These are phyloP conservation scores for Mycena galericulata DNA, from an alignment of 768 basidiomycete genomes.

Conservation along the genomic window DNA sequence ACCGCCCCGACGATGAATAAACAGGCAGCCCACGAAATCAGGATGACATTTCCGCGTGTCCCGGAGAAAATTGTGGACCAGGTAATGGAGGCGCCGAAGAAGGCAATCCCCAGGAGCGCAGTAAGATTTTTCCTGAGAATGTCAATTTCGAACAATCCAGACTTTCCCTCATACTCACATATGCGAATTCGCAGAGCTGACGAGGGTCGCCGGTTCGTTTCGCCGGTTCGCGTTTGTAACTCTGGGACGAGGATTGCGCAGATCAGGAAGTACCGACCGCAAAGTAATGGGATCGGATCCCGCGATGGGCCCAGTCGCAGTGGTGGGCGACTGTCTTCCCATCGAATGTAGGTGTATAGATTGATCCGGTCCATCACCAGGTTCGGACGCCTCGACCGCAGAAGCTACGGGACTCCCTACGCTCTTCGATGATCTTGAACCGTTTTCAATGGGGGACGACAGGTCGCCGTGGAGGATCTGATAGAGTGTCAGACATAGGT, in stretches of 20 bases:
- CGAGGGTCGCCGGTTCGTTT: conserved; percentile 3
- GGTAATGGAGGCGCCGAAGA: conserved; percentile 43
- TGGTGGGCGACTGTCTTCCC: neutral
- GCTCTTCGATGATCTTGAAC: too few species aligned
- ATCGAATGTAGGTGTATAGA: neutral
- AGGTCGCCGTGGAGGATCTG: neutral
- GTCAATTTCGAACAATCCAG: neutral
- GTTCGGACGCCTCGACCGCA: too few species aligned
- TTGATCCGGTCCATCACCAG: neutral
- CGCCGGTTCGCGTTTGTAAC: neutral
- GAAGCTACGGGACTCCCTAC: too few species aligned
- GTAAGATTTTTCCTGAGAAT: conserved; percentile 30
- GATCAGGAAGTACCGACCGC: neutral
- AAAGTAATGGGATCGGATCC: neutral
- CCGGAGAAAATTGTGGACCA: conserved; percentile 41
- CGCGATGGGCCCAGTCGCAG: neutral
- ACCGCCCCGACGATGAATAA: conserved; percentile 38
- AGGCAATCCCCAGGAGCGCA: conserved; percentile 30
- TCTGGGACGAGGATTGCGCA: neutral
- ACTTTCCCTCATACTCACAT: neutral
- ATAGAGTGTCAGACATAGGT: neutral
- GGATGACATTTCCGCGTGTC: conserved; percentile 36
- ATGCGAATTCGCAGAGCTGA: conserved; percentile 29
- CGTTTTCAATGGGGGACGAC: neutral
- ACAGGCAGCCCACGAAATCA: conserved; percentile 38